A percentile compares a stretch with the other conserved stretches of the same genome.
phyloP scores from a whole-genome alignment of 176 grass and related monocot species.

The Musa troglodytarum region DNA sequence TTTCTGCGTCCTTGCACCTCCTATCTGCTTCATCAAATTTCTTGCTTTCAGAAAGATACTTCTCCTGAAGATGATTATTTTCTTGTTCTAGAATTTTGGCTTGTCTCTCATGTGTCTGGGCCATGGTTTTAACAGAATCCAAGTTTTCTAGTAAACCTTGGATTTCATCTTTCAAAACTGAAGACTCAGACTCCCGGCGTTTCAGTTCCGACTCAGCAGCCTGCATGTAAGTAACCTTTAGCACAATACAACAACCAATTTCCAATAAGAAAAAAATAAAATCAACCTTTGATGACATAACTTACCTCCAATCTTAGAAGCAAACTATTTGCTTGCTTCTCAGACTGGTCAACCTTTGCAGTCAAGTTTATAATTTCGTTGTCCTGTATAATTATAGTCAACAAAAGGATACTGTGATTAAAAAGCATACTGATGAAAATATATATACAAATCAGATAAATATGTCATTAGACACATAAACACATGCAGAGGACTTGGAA shows the following conservation, averaged over 20 bases:
- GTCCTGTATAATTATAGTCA: slow-evolving; percentile 38
- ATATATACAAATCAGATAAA: background rate
- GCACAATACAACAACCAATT: background rate
- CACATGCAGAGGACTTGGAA: slow-evolving; percentile 11
- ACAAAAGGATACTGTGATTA: background rate
- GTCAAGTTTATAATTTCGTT: slow-evolving; percentile 64
- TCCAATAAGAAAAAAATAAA: background rate
- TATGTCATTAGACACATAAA: background rate
- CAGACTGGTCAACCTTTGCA: slow-evolving; percentile 61
- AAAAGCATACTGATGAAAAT: too few relatives aligned
- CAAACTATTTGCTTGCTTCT: slow-evolving; percentile 63
- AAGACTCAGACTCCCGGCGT: slow-evolving; percentile 45
- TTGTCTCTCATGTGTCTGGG: slow-evolving; percentile 57
- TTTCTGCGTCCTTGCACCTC: slow-evolving; percentile 88
- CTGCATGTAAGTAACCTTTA: slow-evolving; percentile 23
- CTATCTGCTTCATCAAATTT: slow-evolving; percentile 67
- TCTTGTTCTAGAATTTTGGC: slow-evolving; percentile 74
- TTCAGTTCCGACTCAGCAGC: slow-evolving; percentile 63
- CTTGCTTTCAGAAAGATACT: slow-evolving; percentile 54
- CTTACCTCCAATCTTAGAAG: slow-evolving; percentile 68
- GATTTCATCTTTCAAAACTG: slow-evolving; percentile 81
- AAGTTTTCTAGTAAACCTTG: slow-evolving; percentile 47
- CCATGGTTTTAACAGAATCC: slow-evolving; percentile 56
- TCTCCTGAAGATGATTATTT: slow-evolving; percentile 87
- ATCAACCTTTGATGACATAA: background rate